These are phyloP conservation scores for Chlorociboria aeruginascens DNA, from an alignment of 495 filamentous ascomycete genomes.

Conservation along the genomic window DNA sequence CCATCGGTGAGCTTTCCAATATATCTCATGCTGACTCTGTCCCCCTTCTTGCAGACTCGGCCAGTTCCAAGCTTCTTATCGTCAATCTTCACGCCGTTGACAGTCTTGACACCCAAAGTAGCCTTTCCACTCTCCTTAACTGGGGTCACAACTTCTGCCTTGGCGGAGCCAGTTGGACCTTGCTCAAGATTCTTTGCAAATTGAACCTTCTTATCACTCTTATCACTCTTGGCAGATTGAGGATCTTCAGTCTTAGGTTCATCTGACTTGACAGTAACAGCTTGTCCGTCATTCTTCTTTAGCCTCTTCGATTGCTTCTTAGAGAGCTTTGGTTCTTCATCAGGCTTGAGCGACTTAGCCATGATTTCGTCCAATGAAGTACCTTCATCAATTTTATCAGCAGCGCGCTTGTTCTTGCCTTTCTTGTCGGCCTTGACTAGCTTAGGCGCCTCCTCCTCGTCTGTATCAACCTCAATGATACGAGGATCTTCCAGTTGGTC, in stretches of 20 bases:
- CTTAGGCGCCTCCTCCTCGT: conserved; percentile 59
- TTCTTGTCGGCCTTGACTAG: conserved; percentile 44
- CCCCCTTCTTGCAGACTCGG: conserved; percentile 68
- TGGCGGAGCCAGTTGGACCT: conserved; percentile 64
- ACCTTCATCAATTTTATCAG: conserved; percentile 52
- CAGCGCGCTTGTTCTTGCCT: conserved; percentile 78
- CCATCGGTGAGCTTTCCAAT: conserved; percentile 90
- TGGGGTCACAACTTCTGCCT: conserved; percentile 80
- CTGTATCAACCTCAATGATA: conserved; percentile 73
- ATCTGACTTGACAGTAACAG: conserved; percentile 46
- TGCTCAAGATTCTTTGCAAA: conserved; percentile 98
- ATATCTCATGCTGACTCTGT: conserved; percentile 85
- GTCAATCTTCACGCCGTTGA: conserved; percentile 79
- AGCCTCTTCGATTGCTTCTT: conserved; percentile 99
- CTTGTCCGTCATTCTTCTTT: conserved; percentile 92
- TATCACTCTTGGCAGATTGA: conserved; percentile 24
- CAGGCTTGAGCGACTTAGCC: conserved; percentile 40
- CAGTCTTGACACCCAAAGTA: conserved; percentile 54
- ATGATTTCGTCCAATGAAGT: conserved; percentile 50
- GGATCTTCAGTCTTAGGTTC: conserved; percentile 34
- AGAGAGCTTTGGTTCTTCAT: conserved; percentile 39
- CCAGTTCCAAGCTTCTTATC: conserved; percentile 88
- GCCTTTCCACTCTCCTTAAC: conserved; percentile 34
- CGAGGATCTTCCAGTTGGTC: conserved; percentile 68
- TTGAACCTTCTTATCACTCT: conserved; percentile 89